Evolutionary conservation across 1,284 basidiomycete genomes (phyloP), one percentile per base, ranked within the genome.

Genomic region (Clitocybe nebularis): DNA sequence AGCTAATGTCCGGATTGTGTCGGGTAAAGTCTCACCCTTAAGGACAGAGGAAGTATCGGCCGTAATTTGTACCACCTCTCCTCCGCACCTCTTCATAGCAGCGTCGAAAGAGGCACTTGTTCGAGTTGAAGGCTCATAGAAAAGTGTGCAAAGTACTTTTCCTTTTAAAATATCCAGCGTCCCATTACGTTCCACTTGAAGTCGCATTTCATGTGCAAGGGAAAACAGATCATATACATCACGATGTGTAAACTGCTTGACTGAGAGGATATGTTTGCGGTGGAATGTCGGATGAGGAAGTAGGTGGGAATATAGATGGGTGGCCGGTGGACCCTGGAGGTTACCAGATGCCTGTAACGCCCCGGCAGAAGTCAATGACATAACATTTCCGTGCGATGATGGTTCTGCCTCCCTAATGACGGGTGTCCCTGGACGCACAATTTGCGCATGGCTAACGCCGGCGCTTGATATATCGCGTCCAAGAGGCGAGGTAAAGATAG

Each of bases 21-120:
- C 96, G 4, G 89, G 81, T 20, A 99, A 71, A 3, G 83, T 89
- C 72, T 99, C 96, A 43, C 96, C 96, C 71, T 99, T 99, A 53
- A 79, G 74, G 24, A 97, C 91, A 1, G 93, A 97, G 5, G 93
- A 95, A 7, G 76, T 76, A 42, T 91, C 89, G 2, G 82, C 81
- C 38, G 80, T 79, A 36, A 99, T 78, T 48, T 87, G 79, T 20
- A 98, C 86, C 30, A 99, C 95, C 58, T 95, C 84, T 28, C 96
- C 96, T 38, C 96, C 96, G 55, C 93, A 92, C 40, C 96, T 83
- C 64, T 95, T 93, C 96, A 99, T 99, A 9, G 96, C 96, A 5
- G 95, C 89, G 63, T 99, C 95, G 60, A 99, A 99, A n/a, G 95
- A 98, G 10, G 87, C 78, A 47, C 88, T 91, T 1, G 96, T 99